Percentiles rank a stretch among this genome's conserved stretches.
Conservation (phyloP, 176 grass and related monocot species). For the Oryza meridionalis region DNA sequence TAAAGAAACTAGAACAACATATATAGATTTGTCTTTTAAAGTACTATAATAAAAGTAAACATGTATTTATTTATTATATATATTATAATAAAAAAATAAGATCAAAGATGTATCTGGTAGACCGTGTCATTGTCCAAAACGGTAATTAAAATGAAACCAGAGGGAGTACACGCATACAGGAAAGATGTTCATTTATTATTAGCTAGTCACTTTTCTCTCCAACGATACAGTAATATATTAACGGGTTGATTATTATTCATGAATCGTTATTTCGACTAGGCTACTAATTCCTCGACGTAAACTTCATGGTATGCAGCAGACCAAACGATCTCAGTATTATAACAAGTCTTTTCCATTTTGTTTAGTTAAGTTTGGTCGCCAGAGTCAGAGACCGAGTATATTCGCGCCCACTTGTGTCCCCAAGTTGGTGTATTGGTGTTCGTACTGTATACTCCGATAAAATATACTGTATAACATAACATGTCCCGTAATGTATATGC, state of each 20-base stretch:
- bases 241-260: too few relatives aligned
- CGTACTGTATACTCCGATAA: background rate
- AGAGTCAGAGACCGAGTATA: background rate
- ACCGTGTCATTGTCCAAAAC: too few relatives aligned
- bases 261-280: background rate
- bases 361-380: background rate
- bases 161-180: background rate
- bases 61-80: too few relatives aligned
- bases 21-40: too few relatives aligned
- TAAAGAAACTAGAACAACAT: too few relatives aligned
- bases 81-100: too few relatives aligned
- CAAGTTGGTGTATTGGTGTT: background rate
- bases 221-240: background rate
- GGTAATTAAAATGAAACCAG: too few relatives aligned
- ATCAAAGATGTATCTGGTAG: too few relatives aligned
- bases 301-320: background rate
- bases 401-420: constrained; percentile 2
- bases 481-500: background rate
- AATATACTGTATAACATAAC: background rate
- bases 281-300: background rate
- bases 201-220: background rate
- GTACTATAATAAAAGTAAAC: too few relatives aligned
- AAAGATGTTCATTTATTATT: background rate
- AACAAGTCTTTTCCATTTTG: background rate
- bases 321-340: background rate